phyloP scores from a whole-genome alignment of 345 rosid genomes.

The Cardamine chenopodiifolia region DNA sequence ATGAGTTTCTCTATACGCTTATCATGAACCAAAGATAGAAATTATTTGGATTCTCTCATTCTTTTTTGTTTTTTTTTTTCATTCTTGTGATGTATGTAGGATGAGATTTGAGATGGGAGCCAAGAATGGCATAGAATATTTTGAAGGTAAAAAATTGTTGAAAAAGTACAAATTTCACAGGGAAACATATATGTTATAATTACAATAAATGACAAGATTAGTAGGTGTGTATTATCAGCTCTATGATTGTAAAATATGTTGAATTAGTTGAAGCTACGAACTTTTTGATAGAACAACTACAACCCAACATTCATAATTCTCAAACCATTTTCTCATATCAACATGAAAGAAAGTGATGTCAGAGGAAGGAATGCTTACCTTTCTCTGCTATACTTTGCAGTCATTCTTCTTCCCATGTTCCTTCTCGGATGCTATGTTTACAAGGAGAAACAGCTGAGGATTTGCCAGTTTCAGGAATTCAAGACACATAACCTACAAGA shows the following conservation, averaged over 20 bases:
- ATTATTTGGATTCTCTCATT: conserved; percentile 3
- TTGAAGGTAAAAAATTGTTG: background rate
- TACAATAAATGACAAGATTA: conserved; percentile 27
- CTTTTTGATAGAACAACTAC: conserved; percentile 16
- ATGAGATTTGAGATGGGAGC: background rate
- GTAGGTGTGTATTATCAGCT: conserved; percentile 27
- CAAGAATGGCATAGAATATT: conserved; percentile 2
- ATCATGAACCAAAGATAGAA: conserved; percentile 45
- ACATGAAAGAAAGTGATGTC: conserved; percentile 33
- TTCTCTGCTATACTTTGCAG: conserved; percentile 44
- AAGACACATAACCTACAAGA: conserved; percentile 11
- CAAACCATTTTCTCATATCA: conserved; percentile 12
- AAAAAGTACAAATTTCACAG: conserved; percentile 14
- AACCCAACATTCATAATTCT: conserved; percentile 10
- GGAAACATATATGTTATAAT: background rate
- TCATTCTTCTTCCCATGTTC: conserved; percentile 44
- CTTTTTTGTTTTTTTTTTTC: background rate
- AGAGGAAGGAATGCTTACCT: conserved; percentile 40
- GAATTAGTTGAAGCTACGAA: background rate
- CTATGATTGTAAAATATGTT: conserved; percentile 18
- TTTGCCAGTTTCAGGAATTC: conserved; percentile 37
- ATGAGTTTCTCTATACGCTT: conserved; percentile 64
- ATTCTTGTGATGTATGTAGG: conserved; percentile 24
- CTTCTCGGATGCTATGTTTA: conserved; percentile 55
- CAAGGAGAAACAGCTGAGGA: conserved; percentile 44